Base-by-base conservation (phyloP, 192 early-diverging fungal species). In the Rhizoclosmatium globosum region DNA sequence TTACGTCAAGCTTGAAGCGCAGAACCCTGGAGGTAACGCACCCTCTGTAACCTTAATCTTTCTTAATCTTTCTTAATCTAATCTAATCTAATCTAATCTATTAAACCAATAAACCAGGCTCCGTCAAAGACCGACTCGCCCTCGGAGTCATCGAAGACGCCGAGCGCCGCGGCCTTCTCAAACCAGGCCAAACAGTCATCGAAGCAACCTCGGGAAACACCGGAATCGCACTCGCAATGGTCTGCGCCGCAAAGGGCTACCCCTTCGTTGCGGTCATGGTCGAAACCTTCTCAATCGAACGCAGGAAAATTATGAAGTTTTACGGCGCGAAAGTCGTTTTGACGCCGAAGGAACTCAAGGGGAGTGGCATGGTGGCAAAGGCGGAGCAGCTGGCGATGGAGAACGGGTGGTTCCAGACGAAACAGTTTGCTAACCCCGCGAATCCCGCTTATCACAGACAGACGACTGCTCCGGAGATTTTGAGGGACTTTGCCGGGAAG, bases 61-160 rank as follows among this genome's bases (percentile, higher is more conserved):
- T n/a, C n/a, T n/a, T n/a, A n/a, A n/a, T n/a, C n/a, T n/a, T n/a
- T 31, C 31, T 31, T 31, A 31, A 31, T 31, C 31, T 31, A 31
- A 31, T 31, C 31, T 31, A 31, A 31, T 31, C 31, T 31, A 31
- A 31, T 31, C 31, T 31, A 31, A 31, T 0, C 31, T n/a, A n/a
- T n/a, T 31, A 31, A 31, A 31, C 31, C 31, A 31, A 31, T 31
- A 31, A 31, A 4, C 95, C 94, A 53, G 95, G 96, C 1, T 95
- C 94, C 19, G 96, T 98, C 78, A 99, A 99, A 87, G 98, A 99
- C 85, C 90, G 98, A 38, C 95, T 96, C 4, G 98, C 98, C 0
- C 87, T 98, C 42, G 97, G 87, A 82, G 94, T 99, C 0, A 94
- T 99, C 23, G 93, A 98, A 86, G 92, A 97, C 68, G 97, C 98